Evolutionary conservation across 768 basidiomycete species (phyloP).

Genomic region (Suillus weaverae): DNA sequence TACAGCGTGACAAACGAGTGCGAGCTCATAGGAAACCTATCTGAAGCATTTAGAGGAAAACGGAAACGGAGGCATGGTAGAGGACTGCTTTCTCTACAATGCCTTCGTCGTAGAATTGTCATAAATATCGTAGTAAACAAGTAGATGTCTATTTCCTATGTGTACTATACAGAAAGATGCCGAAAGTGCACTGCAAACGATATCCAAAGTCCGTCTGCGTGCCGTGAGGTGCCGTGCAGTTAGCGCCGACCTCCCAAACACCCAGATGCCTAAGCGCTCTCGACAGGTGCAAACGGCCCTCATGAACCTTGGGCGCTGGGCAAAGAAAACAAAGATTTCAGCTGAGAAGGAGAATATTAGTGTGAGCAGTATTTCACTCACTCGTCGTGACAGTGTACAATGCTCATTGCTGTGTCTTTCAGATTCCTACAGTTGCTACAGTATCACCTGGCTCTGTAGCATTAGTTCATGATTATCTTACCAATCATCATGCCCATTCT

Average conservation of each 20-base stretch:
- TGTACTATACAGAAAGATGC: neutral
- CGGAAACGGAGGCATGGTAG: neutral
- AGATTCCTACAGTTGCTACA: neutral
- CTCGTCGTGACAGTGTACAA: neutral
- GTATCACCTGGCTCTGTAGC: neutral
- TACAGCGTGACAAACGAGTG: neutral
- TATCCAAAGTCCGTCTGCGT: neutral
- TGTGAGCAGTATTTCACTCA: neutral
- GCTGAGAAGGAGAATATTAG: neutral
- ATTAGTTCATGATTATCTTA: neutral
- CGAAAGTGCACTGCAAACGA: neutral
- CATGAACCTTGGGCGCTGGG: neutral
- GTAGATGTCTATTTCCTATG: neutral
- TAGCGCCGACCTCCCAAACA: neutral
- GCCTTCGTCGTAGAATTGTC: neutral
- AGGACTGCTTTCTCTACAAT: neutral
- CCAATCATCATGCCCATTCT: neutral
- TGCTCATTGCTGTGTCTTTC: neutral
- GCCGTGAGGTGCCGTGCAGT: neutral
- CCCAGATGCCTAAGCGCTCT: neutral
- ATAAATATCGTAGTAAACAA: neutral
- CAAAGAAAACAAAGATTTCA: neutral
- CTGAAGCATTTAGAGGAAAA: neutral
- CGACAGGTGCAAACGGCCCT: neutral
- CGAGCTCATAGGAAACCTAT: neutral